Base-by-base conservation (phyloP, 2,329 filamentous ascomycete species). In the Bipolaris victoriae region DNA sequence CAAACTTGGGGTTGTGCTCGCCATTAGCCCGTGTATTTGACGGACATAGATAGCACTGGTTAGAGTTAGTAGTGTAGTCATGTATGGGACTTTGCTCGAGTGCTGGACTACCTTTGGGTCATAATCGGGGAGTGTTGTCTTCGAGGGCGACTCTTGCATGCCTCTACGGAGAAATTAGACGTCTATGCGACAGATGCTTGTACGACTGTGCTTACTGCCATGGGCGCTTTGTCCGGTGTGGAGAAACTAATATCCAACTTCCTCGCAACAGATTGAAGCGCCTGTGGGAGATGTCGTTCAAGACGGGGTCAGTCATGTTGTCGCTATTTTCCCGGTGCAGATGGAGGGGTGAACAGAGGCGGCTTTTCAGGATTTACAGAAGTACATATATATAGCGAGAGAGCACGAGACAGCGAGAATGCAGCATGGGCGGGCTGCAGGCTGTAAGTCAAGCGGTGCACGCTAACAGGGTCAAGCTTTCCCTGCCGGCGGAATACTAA, bases 171-270 rank as follows among this genome's bases (percentile, higher is more conserved):
- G 24, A 31, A 50, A 50, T 69, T 35, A 67, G 63, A 39, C 5
- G 13, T 4, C 15, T 24, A 7, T 37, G n/a, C 26, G 9, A 10
- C 13, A 11, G 31, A 9, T 9, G 31, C 6, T 24, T 20, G 26
- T 9, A 47, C 11, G 6, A 13, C 16, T 36, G n/a, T 35, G 61
- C 90, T 85, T 82, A 96, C 91, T 97, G 95, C 95, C 95, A 99
- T 71, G 95, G 95, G 64, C 95, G 86, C 85, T 98, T 98, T 51
- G 93, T 98, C 53, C 95, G 84, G 78, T 99, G 95, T 60, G 95
- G 95, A 15, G 95, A 98, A 13, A 99, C 95, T 36, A 99, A 85
- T 59, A 99, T 85, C 90, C 93, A 96, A 61, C 90, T 92, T 60
- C 91, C 92, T 64, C 91, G 89, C 61, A 99, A 83, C 51, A 92